phyloP scores from a whole-genome alignment of 352 stramenopile genomes.

The Phytophthora citricola region DNA sequence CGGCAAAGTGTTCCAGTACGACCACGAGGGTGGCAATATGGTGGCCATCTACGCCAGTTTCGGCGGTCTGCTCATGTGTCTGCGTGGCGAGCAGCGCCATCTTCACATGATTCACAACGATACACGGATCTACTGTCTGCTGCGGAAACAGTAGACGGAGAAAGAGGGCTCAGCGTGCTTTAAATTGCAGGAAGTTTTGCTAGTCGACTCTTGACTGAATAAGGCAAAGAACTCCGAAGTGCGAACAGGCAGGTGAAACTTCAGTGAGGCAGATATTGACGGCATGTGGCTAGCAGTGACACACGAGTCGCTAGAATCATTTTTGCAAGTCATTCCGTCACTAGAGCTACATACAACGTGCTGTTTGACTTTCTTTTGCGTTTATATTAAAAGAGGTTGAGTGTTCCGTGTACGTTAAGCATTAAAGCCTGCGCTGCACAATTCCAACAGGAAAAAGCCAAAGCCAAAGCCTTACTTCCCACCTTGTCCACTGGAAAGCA shows the following conservation, averaged over 20 bases:
- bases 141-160: slow-evolving; percentile 82
- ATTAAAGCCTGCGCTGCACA: background rate
- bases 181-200: slow-evolving; percentile 1
- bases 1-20: slow-evolving; percentile 98
- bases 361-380: slow-evolving; percentile 29
- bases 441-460: background rate
- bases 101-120: slow-evolving; percentile 98
- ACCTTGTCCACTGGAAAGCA: background rate
- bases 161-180: background rate
- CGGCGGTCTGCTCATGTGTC: slow-evolving; percentile 97
- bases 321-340: slow-evolving; percentile 5
- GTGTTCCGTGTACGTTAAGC: background rate
- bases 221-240: background rate
- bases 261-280: slow-evolving; percentile 26
- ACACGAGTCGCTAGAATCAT: background rate
- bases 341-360: slow-evolving; percentile 23
- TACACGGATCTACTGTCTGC: slow-evolving; percentile 94
- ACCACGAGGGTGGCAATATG: slow-evolving; percentile 94
- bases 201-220: slow-evolving; percentile 1
- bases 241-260: slow-evolving; percentile 4
- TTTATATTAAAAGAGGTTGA: slow-evolving; percentile 18
- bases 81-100: slow-evolving; percentile 97
- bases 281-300: slow-evolving; percentile 5
- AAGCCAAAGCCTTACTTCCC: background rate
- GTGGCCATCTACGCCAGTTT: slow-evolving; percentile 96